A percentile compares a stretch with the other conserved stretches of the same genome.
phyloP scores from a whole-genome alignment of 2,329 filamentous ascomycete genomes.

The Fusarium denticulatum region DNA sequence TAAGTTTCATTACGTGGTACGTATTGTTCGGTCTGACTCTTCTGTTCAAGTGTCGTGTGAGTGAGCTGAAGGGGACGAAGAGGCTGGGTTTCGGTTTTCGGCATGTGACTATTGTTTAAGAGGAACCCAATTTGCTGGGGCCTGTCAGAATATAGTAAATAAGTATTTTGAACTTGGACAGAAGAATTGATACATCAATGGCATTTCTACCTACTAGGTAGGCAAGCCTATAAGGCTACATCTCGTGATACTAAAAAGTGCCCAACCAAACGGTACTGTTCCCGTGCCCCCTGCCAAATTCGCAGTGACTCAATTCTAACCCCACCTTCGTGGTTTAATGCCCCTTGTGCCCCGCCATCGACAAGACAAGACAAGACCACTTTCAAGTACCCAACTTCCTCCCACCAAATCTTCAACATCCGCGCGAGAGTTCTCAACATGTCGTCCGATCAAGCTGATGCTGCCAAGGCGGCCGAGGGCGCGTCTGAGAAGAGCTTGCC shows the following conservation, averaged over 20 bases:
- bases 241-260: not conserved
- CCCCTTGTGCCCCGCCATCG: conserved; percentile 46
- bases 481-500: conserved; percentile 49
- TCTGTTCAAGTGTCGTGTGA: not conserved
- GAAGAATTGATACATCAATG: not conserved
- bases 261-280: not conserved
- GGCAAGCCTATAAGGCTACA: not conserved
- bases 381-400: conserved; percentile 40
- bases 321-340: conserved; percentile 48
- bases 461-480: conserved; percentile 48
- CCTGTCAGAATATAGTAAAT: not conserved
- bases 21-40: not conserved
- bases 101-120: not conserved
- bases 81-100: not conserved
- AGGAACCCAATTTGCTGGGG: not conserved
- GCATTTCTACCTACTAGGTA: not conserved
- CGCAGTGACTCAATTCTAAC: conserved; percentile 47
- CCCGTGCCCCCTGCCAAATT: conserved; percentile 13
- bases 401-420: conserved; percentile 38
- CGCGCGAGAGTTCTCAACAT: conserved; percentile 42
- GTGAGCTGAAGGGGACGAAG: not conserved
- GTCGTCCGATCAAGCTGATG: conserved; percentile 52
- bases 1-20: not conserved
- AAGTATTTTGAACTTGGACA: not conserved
- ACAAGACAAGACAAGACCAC: conserved; percentile 19